Evolutionary conservation across 768 basidiomycete genomes (phyloP), one percentile per base, ranked within the genome.

Genomic region (Gautieria morchelliformis): DNA sequence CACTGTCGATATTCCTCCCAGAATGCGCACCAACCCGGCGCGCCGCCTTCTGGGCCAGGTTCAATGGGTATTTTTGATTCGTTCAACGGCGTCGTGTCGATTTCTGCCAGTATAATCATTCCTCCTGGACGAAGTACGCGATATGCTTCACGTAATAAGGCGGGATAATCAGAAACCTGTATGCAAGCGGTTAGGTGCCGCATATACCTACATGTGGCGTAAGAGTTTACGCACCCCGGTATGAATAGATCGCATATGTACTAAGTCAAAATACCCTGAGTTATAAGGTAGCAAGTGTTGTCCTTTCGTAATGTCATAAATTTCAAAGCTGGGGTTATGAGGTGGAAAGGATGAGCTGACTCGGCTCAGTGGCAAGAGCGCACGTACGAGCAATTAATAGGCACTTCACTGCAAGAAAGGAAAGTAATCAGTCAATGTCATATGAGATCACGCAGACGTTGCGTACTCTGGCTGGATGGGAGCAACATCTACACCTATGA

Each of bases 401-500:
- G 84, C 24, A 86, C 84, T 37, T 73, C 72, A 60, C 84, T 86
- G 66, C 44, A 63, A 22, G 50, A 59, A 52, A 53, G 19, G 35
- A 39, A 19, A 46, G 24, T 3, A 24, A 49, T 27, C 17, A 22
- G 33, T 27, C 27, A 27, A 27, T 27, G 27, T 27, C 27, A 27
- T 5, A 7, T 22, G 20, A 35, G 32, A 33, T 32, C 3, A 22
- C 22, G 61, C 52, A 30, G 44, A 19, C 27, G 46, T 35, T 51
- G 64, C 78, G 63, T 68, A 89, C 89, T 80, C 76, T 50, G 85
- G 83, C 65, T 87, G 85, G 41, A 87, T 79, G 61, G 85, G 85
- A 22, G 84, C 89, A 62, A 89, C 84, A 70, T 92, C 89, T 52
- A 88, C 68, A 42, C 85, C 89, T 62, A 77, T 74, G 66, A 90